A percentile compares a stretch with the other conserved stretches of the same genome.
These are phyloP conservation scores for Vaucheria bursata DNA, from an alignment of 352 stramenopile genomes.

Conservation along the genomic window DNA sequence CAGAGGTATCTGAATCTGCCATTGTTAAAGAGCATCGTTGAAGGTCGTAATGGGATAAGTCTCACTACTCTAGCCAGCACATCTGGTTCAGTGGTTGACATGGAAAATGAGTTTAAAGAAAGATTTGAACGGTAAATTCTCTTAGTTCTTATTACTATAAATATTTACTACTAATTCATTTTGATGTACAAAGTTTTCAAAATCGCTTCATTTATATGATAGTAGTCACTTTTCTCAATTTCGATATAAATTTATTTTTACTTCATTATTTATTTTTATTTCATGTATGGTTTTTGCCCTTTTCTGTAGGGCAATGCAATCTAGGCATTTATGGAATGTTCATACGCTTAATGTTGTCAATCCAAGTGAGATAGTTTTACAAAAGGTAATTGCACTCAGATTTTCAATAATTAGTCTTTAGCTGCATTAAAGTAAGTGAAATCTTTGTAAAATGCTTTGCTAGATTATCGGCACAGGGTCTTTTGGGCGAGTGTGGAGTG, in stretches of 20 bases:
- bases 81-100: slow-evolving; percentile 10
- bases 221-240: background rate
- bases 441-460: too few relatives aligned
- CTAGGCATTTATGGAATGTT: slow-evolving; percentile 35
- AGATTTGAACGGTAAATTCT: slow-evolving; percentile 21
- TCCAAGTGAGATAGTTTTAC: slow-evolving; percentile 50
- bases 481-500: slow-evolving; percentile 70
- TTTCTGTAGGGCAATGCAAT: slow-evolving; percentile 38
- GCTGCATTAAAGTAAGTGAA: too few relatives aligned
- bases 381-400: slow-evolving; percentile 16
- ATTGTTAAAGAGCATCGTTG: slow-evolving; percentile 42
- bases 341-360: slow-evolving; percentile 50
- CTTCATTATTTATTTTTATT: background rate
- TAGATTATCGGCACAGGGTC: slow-evolving; percentile 59
- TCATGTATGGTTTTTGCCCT: background rate
- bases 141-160: background rate
- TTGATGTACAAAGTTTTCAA: background rate
- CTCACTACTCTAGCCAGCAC: slow-evolving; percentile 36
- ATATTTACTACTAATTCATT: background rate
- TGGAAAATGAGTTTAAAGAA: slow-evolving; percentile 38
- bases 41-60: slow-evolving; percentile 32
- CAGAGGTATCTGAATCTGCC: slow-evolving; percentile 43
- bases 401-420: background rate
- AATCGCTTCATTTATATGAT: background rate
- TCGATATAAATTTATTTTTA: background rate